Conservation (phyloP, 192 early-diverging fungal species). For the Hyaloraphidium curvatum region DNA sequence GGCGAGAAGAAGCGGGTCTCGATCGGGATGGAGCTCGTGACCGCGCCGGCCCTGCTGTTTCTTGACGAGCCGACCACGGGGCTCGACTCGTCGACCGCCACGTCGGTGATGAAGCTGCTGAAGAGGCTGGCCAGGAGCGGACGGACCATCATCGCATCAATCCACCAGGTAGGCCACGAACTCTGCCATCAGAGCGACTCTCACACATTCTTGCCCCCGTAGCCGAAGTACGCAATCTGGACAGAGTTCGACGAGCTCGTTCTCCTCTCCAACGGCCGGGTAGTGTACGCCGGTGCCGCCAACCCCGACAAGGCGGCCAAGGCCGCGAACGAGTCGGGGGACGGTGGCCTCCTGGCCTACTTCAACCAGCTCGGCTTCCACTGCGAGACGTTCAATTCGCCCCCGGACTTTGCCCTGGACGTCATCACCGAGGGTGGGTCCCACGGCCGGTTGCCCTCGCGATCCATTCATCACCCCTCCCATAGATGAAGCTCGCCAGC, state of each 20-base stretch:
- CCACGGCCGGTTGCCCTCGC: too few relatives aligned
- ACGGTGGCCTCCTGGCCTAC: conserved; percentile 21
- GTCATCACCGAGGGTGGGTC: too few relatives aligned
- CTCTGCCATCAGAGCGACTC: too few relatives aligned
- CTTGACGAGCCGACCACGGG: conserved; percentile 38
- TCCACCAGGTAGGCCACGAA: too few relatives aligned
- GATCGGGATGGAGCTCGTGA: conserved; percentile 31
- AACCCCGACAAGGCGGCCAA: too few relatives aligned
- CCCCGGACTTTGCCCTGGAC: conserved; percentile 38
- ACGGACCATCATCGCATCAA: conserved; percentile 51
- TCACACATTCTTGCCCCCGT: too few relatives aligned
- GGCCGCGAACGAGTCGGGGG: too few relatives aligned
- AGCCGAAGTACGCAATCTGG: conserved; percentile 54
- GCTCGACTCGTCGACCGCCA: conserved; percentile 46
- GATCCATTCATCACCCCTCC: too few relatives aligned
- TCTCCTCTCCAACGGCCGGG: conserved; percentile 42
- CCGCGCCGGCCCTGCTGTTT: conserved; percentile 23
- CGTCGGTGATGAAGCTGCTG: conserved; percentile 39
- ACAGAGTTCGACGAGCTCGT: conserved; percentile 70
- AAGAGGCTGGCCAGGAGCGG: conserved; percentile 31
- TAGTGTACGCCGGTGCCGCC: too few relatives aligned
- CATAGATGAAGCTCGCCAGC: too few relatives aligned
- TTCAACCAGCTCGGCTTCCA: conserved; percentile 19
- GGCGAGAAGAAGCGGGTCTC: conserved; percentile 25
- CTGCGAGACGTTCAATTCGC: conserved; percentile 28